Evolutionary conservation across 2,329 filamentous ascomycete genomes (phyloP), one percentile per base, ranked within the genome.

Genomic region (Cladophialophora psammophila): DNA sequence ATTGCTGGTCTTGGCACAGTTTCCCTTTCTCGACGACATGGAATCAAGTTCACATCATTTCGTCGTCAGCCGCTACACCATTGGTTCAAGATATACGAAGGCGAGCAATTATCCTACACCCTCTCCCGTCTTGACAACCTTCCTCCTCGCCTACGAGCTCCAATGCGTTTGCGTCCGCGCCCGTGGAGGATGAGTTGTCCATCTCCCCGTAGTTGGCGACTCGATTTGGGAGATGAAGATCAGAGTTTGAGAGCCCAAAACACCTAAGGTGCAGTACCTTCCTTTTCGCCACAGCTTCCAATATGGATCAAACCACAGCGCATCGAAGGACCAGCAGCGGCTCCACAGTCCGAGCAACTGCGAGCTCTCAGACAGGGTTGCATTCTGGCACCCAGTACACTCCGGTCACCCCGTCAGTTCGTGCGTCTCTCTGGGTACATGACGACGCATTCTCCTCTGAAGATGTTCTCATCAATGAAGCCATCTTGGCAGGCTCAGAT

Each of bases 371-470:
- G 48, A 50, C 40, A 20, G 64, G 18, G n/a, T 40, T 63, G 31
- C 32, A 58, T 32, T 20, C 60, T 36, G 57, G 57, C 15, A 5
- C 40, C 26, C 36, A 34, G 12, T 20, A 7, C 31, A 7, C 55
- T 12, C 53, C 55, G 54, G 15, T 15, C 34, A 40, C 36, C 18
- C 38, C 50, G n/a, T 54, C 63, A 48, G 57, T 72, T n/a, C 67
- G 65, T 58, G 71, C 69, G 12, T 69, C 59, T 26, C 63, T 87
- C 13, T 86, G 84, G 83, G 83, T 85, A 7, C 85, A 87, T 72
- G 91, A 94, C 76, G 92, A 96, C 71, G 88, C 86, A 50, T 90
- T 93, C 74, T 89, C 90, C 8, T 86, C 86, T 65, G 91, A 96
- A 74, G 92, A 94, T 73, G 89, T 95, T 53, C 83, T 95, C 26